Evolutionary conservation across 345 rosid species (phyloP).

Genomic region (Salix dunnii): DNA sequence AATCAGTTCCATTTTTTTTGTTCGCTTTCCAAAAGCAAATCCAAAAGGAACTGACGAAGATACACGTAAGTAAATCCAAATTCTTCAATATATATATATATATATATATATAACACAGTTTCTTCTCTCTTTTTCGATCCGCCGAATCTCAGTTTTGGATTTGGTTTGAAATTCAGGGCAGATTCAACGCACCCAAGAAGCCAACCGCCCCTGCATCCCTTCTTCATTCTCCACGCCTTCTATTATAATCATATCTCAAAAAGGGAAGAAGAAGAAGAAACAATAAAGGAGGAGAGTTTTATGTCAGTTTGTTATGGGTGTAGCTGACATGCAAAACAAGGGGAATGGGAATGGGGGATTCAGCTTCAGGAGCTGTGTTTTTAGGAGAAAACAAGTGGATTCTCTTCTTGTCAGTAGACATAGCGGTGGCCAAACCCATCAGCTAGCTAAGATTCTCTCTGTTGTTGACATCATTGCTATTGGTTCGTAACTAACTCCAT

Average conservation of each 20-base stretch:
- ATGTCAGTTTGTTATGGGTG: conserved; percentile 38
- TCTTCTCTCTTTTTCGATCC: not conserved
- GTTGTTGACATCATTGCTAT: conserved; percentile 66
- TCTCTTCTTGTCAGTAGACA: conserved; percentile 35
- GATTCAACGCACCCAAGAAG: too few relatives aligned
- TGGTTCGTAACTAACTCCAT: conserved; percentile 32
- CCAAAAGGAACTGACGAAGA: too few relatives aligned
- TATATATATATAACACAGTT: not conserved
- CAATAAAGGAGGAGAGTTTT: not conserved
- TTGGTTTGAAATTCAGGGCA: too few relatives aligned
- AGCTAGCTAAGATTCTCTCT: conserved; percentile 65
- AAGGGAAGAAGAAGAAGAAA: not conserved
- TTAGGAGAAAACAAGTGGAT: conserved; percentile 80
- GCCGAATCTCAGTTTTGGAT: too few relatives aligned
- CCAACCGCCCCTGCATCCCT: not conserved
- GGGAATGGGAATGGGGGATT: conserved; percentile 33
- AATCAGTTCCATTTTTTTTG: too few relatives aligned
- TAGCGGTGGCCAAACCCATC: conserved; percentile 20
- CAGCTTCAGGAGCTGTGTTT: conserved; percentile 48
- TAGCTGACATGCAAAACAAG: conserved; percentile 43
- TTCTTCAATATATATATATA: not conserved
- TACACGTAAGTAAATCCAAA: not conserved
- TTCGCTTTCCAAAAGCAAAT: too few relatives aligned
- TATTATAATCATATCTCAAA: too few relatives aligned
- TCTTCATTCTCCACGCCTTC: not conserved